Percentiles rank a stretch among this genome's conserved stretches.
Evolutionary conservation across 2,329 filamentous ascomycete genomes (phyloP).

Genomic region (Bimuria novae-zelandiae): DNA sequence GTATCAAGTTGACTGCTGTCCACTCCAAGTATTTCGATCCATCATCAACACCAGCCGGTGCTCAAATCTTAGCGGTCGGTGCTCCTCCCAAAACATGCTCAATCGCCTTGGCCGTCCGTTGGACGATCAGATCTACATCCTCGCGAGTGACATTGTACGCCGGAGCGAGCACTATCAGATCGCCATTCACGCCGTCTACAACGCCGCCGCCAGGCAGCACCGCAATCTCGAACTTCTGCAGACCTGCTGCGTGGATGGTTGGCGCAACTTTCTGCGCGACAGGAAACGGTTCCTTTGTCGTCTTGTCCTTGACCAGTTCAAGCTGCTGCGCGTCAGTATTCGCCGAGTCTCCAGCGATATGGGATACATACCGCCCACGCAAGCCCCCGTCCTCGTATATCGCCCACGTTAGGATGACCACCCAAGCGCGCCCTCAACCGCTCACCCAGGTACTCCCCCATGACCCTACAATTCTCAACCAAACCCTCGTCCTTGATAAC

Average conservation of each 20-base stretch:
- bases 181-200: slow-evolving; percentile 4
- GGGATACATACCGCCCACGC: slow-evolving; percentile 52
- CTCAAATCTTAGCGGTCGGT: neutral
- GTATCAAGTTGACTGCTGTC: too few relatives aligned
- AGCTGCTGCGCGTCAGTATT: slow-evolving; percentile 22
- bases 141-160: slow-evolving; percentile 2
- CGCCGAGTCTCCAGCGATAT: neutral
- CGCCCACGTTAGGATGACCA: slow-evolving; percentile 56
- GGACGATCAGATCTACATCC: slow-evolving; percentile 1
- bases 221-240: neutral
- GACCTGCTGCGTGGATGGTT: neutral
- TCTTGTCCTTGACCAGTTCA: slow-evolving; percentile 61
- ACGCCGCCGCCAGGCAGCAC: slow-evolving; percentile 5
- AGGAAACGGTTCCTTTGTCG: slow-evolving; percentile 56
- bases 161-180: slow-evolving; percentile 5
- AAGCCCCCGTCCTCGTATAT: slow-evolving; percentile 63
- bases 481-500: slow-evolving; percentile 49
- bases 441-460: slow-evolving; percentile 55
- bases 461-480: slow-evolving; percentile 60
- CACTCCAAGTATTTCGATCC: too few relatives aligned
- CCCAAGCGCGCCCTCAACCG: slow-evolving; percentile 51
- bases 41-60: neutral
- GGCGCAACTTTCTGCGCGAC: neutral
- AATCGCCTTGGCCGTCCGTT: neutral
- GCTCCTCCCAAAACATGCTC: neutral